phyloP scores from a whole-genome alignment of 805 yeast genomes.

The Starmerella geochares region DNA sequence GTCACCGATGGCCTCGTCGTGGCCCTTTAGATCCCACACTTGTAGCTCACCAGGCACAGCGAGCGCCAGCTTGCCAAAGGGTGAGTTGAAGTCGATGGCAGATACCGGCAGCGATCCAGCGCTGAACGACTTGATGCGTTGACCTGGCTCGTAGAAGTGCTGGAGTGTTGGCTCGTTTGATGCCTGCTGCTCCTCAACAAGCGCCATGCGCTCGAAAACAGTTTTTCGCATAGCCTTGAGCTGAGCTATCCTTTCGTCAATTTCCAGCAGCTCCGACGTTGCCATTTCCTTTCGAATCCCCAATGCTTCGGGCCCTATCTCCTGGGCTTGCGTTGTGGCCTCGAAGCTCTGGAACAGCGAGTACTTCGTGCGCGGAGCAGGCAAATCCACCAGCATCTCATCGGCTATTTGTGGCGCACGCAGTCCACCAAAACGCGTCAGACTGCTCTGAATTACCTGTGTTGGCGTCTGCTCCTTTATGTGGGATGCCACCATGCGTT shows the following conservation, averaged over 20 bases:
- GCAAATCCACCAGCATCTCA: slow-evolving; percentile 48
- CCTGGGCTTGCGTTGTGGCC: slow-evolving; percentile 36
- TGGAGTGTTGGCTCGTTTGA: slow-evolving; percentile 44
- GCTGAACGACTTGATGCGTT: slow-evolving; percentile 39
- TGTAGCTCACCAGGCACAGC: slow-evolving; percentile 64
- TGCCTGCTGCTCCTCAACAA: slow-evolving; percentile 52
- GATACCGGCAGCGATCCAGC: slow-evolving; percentile 44
- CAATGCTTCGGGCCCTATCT: slow-evolving; percentile 41
- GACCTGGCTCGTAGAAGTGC: slow-evolving; percentile 52
- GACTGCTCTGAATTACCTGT: slow-evolving; percentile 13
- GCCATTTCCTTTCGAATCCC: slow-evolving; percentile 54
- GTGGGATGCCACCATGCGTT: slow-evolving; percentile 16
- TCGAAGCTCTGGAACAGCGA: slow-evolving; percentile 57
- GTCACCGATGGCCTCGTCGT: slow-evolving; percentile 5
- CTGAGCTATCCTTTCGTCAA: slow-evolving; percentile 48
- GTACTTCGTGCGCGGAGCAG: slow-evolving; percentile 33
- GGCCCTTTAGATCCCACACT: slow-evolving; percentile 15
- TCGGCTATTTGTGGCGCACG: slow-evolving; percentile 45
- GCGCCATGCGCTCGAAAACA: slow-evolving; percentile 50
- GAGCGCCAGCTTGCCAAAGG: slow-evolving; percentile 66
- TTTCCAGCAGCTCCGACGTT: slow-evolving; percentile 52
- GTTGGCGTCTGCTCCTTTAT: slow-evolving; percentile 18
- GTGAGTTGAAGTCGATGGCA: slow-evolving; percentile 57
- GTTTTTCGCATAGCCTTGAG: slow-evolving; percentile 43
- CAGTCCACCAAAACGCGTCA: slow-evolving; percentile 30